A percentile compares a stretch with the other conserved stretches of the same genome.
These are phyloP conservation scores for Phylloporus sp. DNA, from an alignment of 1,284 basidiomycete species.

Conservation along the genomic window DNA sequence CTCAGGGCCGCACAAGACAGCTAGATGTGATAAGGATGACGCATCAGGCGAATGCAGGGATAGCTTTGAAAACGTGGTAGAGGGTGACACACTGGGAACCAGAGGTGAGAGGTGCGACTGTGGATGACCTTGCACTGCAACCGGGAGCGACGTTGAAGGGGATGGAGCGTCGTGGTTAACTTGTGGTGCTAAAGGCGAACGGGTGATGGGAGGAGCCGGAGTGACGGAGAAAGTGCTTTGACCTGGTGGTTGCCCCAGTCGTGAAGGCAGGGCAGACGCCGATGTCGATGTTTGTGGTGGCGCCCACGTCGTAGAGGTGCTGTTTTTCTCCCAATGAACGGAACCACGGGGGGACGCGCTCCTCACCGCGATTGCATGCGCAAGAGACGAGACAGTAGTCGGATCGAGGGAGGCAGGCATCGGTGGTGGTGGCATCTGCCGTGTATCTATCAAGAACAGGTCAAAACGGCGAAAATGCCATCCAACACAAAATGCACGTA, in stretches of 20 bases:
- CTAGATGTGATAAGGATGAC: conserved; percentile 12
- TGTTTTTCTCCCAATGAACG: conserved; percentile 22
- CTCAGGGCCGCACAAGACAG: conserved; percentile 8
- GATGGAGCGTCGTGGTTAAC: conserved; percentile 1
- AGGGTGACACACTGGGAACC: conserved; percentile 37
- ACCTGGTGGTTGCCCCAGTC: conserved; percentile 10
- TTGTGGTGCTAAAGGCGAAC: conserved; percentile 4
- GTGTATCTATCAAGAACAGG: conserved; percentile 26
- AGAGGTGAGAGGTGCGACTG: conserved; percentile 8
- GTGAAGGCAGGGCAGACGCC: conserved; percentile 3
- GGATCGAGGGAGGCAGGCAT: conserved; percentile 46
- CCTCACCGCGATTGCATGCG: conserved; percentile 21
- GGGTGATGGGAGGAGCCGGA: background rate
- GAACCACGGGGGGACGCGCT: conserved; percentile 23
- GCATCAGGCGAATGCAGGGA: conserved; percentile 38
- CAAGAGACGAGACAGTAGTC: conserved; percentile 39
- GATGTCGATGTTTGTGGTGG: conserved; percentile 11
- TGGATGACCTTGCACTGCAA: conserved; percentile 1
- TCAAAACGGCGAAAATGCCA: conserved; percentile 14
- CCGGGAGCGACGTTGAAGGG: conserved; percentile 7
- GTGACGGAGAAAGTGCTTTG: conserved; percentile 1
- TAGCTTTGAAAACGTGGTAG: conserved; percentile 43
- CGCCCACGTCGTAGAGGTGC: conserved; percentile 11
- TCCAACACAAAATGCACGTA: conserved; percentile 16
- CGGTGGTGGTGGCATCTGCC: conserved; percentile 52